phyloP scores from a whole-genome alignment of 495 filamentous ascomycete species.

The Penicillium chermesinum region DNA sequence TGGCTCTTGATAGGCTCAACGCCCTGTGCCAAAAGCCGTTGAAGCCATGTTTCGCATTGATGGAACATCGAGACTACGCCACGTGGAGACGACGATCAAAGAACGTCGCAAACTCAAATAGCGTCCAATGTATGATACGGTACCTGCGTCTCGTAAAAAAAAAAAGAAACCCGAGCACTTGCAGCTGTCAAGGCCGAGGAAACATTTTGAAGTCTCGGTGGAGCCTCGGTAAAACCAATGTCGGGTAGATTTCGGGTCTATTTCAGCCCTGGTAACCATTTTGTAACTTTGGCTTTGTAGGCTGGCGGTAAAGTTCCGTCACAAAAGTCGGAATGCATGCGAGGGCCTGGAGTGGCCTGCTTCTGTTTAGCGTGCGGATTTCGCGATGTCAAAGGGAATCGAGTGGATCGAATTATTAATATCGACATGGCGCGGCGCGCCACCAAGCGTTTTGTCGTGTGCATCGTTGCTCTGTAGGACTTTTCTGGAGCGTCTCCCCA shows the following conservation, averaged over 20 bases:
- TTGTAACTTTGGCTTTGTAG: too few species aligned
- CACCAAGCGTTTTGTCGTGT: conserved; percentile 11
- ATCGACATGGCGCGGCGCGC: conserved; percentile 9
- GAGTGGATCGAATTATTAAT: conserved; percentile 11
- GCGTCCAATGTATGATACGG: neutral
- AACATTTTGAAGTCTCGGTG: too few species aligned
- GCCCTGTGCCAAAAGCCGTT: neutral
- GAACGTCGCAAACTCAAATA: neutral
- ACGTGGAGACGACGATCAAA: neutral
- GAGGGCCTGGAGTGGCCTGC: neutral
- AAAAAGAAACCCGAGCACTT: neutral
- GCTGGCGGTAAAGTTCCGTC: neutral
- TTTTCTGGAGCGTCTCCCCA: neutral
- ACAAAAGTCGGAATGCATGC: neutral
- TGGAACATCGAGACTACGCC: neutral
- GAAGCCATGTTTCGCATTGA: neutral
- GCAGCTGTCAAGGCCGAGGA: too few species aligned
- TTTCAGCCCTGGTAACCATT: too few species aligned
- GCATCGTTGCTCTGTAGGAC: neutral
- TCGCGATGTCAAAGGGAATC: neutral
- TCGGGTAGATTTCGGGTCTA: too few species aligned
- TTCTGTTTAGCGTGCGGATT: neutral
- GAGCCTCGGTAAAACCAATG: too few species aligned
- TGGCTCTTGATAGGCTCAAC: too few species aligned
- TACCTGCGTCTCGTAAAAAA: neutral